Conservation (phyloP, 257 asterid genomes). For the Scutellaria barbata region DNA sequence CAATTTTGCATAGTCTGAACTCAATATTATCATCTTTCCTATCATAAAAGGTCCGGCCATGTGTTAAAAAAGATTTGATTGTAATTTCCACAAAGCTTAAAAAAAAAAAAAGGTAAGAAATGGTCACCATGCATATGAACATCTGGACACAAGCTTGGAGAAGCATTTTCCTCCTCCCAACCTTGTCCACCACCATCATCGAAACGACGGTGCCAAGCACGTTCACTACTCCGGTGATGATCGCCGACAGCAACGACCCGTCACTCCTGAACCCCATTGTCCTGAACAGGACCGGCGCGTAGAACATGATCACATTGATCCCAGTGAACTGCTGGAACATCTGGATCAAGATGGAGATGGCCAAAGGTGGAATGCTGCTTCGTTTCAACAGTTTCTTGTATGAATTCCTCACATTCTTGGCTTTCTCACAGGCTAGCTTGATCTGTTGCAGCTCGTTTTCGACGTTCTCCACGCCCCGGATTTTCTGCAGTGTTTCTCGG, state of each 20-base stretch:
- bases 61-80: too few species aligned
- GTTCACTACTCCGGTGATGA: conserved; percentile 64
- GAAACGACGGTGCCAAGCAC: conserved; percentile 64
- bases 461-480: conserved; percentile 65
- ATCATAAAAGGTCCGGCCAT: too few species aligned
- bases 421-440: conserved; percentile 51
- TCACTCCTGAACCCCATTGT: conserved; percentile 61
- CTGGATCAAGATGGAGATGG: conserved; percentile 45
- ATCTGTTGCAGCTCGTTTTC: conserved; percentile 61
- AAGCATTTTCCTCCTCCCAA: conserved; percentile 72
- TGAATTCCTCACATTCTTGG: conserved; percentile 46
- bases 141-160: conserved; percentile 76
- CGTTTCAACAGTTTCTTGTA: conserved; percentile 50
- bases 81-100: not conserved
- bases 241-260: conserved; percentile 54
- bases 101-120: not conserved
- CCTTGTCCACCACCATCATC: conserved; percentile 51
- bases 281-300: conserved; percentile 73
- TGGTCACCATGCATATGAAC: conserved; percentile 53
- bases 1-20: too few species aligned
- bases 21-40: too few species aligned
- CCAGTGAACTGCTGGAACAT: conserved; percentile 83
- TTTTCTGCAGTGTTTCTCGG: conserved; percentile 45
- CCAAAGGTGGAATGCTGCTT: conserved; percentile 54
- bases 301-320: conserved; percentile 78